Conservation (phyloP, 2,329 filamentous ascomycete genomes). For the Cercospora janseana region DNA sequence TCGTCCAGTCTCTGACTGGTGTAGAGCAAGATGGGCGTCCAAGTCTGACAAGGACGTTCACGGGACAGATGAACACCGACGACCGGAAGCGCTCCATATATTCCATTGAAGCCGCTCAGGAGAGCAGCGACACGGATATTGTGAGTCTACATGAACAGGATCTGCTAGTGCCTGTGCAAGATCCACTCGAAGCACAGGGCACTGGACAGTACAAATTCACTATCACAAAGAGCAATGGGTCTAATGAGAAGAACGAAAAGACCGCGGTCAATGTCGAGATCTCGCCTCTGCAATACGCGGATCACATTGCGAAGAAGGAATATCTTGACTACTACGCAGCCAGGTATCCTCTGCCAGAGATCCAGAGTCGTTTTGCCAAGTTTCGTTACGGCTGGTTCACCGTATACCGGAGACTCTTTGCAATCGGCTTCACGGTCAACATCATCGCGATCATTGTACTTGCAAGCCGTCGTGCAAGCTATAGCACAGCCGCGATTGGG, state of each 20-base stretch:
- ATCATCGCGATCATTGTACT: conserved; percentile 25
- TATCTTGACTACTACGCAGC: conserved; percentile 23
- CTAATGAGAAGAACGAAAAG: not conserved
- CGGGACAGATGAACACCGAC: conserved; percentile 4
- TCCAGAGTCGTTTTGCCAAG: conserved; percentile 25
- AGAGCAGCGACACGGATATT: conserved; percentile 5
- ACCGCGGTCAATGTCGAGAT: not conserved
- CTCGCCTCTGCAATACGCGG: conserved; percentile 8
- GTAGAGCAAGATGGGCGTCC: not conserved
- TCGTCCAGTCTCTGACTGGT: not conserved
- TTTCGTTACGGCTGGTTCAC: conserved; percentile 34
- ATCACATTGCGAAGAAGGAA: conserved; percentile 28
- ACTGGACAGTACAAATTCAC: conserved; percentile 9
- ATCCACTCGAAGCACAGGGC: not conserved
- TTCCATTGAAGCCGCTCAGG: conserved; percentile 7
- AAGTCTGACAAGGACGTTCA: not conserved
- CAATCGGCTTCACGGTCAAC: conserved; percentile 33
- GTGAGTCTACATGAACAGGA: not conserved
- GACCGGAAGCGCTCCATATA: conserved; percentile 6
- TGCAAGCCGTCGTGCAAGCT: conserved; percentile 16
- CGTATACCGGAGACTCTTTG: conserved; percentile 35
- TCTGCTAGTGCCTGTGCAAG: not conserved
- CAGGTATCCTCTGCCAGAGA: conserved; percentile 26
- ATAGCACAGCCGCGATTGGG: conserved; percentile 34
- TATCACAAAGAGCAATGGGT: not conserved